These are phyloP conservation scores for Rhinocladiella mackenziei DNA, from an alignment of 2,329 filamentous ascomycete genomes.

Conservation along the genomic window DNA sequence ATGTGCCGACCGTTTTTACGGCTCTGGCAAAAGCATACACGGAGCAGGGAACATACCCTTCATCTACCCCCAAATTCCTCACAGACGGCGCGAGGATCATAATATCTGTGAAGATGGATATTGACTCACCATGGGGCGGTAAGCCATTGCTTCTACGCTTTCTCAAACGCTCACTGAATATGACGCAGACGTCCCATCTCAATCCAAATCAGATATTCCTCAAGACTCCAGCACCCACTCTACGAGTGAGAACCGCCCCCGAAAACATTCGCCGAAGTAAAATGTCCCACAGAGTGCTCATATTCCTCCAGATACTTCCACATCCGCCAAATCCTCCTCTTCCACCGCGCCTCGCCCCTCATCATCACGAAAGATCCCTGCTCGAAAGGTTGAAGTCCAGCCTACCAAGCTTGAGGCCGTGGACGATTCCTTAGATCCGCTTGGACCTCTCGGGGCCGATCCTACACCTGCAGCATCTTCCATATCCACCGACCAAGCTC, in stretches of 20 bases:
- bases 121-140: conserved; percentile 50
- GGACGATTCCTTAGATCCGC: conserved; percentile 58
- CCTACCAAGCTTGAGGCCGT: conserved; percentile 61
- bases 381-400: conserved; percentile 57
- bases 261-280: conserved; percentile 1
- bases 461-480: conserved; percentile 31
- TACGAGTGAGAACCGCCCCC: too few species aligned
- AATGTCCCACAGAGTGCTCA: conserved; percentile 13
- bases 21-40: too few species aligned
- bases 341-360: conserved; percentile 46
- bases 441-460: conserved; percentile 54
- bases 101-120: conserved; percentile 22
- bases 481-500: conserved; percentile 50
- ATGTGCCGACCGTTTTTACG: too few species aligned
- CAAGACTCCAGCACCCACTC: conserved; percentile 27
- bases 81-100: neutral
- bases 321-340: conserved; percentile 34
- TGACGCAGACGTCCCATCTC: conserved; percentile 45
- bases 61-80: neutral
- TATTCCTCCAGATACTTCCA: conserved; percentile 20
- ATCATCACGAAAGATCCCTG: conserved; percentile 48
- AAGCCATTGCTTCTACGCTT: conserved; percentile 33
- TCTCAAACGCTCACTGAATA: conserved; percentile 25
- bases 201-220: conserved; percentile 33
- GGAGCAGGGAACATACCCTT: too few species aligned